Evolutionary conservation across 306 rosid species (phyloP).

Genomic region (Chamaecrista fasciculata): DNA sequence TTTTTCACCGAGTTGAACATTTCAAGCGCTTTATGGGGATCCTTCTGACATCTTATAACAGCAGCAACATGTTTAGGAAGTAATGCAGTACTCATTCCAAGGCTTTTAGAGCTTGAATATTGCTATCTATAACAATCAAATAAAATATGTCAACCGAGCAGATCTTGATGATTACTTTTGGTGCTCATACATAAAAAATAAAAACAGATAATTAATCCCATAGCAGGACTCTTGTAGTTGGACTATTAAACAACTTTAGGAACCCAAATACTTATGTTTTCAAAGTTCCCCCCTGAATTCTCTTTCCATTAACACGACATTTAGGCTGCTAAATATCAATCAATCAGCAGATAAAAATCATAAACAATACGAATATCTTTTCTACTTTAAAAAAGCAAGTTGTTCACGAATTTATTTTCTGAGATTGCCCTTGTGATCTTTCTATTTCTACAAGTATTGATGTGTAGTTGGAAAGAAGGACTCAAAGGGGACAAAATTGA

Average conservation of each 20-base stretch:
- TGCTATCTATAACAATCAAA: neutral
- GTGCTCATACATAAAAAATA: neutral
- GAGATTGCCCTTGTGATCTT: too few relatives aligned
- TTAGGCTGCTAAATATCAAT: too few relatives aligned
- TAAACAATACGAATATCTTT: too few relatives aligned
- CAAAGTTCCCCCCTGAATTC: neutral
- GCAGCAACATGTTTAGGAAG: conserved; percentile 79
- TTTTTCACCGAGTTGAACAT: conserved; percentile 70
- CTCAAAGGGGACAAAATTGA: too few relatives aligned
- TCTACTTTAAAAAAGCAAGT: too few relatives aligned
- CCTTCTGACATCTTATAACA: conserved; percentile 61
- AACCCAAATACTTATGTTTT: neutral
- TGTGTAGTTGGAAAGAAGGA: too few relatives aligned
- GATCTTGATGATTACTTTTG: neutral
- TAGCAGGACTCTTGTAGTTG: neutral
- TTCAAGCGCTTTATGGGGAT: conserved; percentile 70
- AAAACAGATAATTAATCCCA: neutral
- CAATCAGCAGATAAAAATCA: too few relatives aligned
- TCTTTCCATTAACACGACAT: neutral
- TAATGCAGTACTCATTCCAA: conserved; percentile 53
- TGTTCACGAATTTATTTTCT: too few relatives aligned
- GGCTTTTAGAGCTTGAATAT: neutral
- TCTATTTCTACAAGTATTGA: too few relatives aligned
- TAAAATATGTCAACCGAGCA: conserved; percentile 12
- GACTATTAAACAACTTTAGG: neutral